Base-by-base conservation (phyloP, 306 rosid species). In the Dryas drummondii region DNA sequence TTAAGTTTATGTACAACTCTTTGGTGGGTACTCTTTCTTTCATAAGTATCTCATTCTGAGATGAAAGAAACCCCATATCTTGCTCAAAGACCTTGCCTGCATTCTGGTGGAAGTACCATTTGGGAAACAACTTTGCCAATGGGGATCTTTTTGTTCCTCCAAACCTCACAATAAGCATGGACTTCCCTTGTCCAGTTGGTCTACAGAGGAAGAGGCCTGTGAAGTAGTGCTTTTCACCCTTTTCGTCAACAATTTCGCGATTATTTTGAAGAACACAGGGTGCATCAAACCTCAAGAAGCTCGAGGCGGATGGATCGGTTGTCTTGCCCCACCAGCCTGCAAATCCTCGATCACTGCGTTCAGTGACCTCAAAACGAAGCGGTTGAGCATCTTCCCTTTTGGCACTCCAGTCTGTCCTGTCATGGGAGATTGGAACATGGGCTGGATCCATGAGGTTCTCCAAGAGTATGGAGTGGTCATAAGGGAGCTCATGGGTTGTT, bases 401-500 rank as follows among this genome's bases (percentile, higher is more conserved):
- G 0, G 99, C 97, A 26, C 84, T 80, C 85, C 88, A 92, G 66
- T 92, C 97, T 15, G 97, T 94, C 76, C 97, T 86, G 62, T 94
- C 99, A 40, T 94, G 99, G 4, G 99, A 94, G 87, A 94, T 94
- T 4, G 99, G 99, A 50, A 94, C 15, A 72, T 94, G 99, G 53
- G 97, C 99, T 49, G 98, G 99, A 81, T 92, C 99, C 98, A 92
- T 92, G 71, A 94, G 93, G 85, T 94, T 94, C 77, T 94, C 99
- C 61, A 92, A 79, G 9, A 92, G 99, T 75, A 92, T 90, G 40
- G 99, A 94, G 80, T 94, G 99, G 75, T 94, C 99, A 75, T 94
- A 94, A 17, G 99, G 99, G 72, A 92, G 99, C 85, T 94, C 99
- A 26, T 94, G 97, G 78, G 73, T 83, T 40, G 97, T 82, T 41